A percentile compares a stretch with the other conserved stretches of the same genome.
Conservation (phyloP, 2,329 filamentous ascomycete species). For the Myrmaecium sp. region DNA sequence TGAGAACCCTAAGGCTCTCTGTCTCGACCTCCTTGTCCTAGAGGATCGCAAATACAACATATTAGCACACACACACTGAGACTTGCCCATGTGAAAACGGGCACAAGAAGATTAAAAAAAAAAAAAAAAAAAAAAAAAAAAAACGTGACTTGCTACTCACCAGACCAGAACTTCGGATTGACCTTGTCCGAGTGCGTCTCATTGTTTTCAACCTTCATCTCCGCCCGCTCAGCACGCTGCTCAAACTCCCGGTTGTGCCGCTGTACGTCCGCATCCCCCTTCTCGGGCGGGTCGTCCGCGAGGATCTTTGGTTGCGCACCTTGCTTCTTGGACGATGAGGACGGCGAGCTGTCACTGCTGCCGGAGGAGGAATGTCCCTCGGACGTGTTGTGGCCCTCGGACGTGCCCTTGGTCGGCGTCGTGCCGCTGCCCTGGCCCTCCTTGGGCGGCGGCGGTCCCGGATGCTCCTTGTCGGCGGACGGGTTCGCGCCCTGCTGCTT, state of each 20-base stretch:
- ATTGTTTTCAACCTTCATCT: conserved; percentile 20
- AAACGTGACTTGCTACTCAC: no score
- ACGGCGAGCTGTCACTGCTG: neutral
- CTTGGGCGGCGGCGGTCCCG: conserved; percentile 26
- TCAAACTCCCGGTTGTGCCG: conserved; percentile 29
- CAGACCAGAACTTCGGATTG: conserved; percentile 21
- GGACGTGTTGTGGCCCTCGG: conserved; percentile 10
- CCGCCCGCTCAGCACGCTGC: conserved; percentile 23
- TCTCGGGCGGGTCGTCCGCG: conserved; percentile 16
- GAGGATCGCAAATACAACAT: no score
- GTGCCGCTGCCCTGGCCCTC: conserved; percentile 18
- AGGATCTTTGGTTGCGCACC: conserved; percentile 28
- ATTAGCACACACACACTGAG: no score
- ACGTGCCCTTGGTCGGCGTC: conserved; percentile 12
- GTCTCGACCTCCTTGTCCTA: conserved; percentile 13
- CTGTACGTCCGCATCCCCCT: conserved; percentile 18
- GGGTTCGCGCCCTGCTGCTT: conserved; percentile 24
- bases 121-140: no score
- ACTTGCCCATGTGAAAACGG: no score
- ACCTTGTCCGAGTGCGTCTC: conserved; percentile 25
- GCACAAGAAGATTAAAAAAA: no score
- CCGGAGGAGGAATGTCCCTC: conserved; percentile 5
- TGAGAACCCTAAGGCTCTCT: conserved; percentile 9
- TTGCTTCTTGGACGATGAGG: conserved; percentile 5
- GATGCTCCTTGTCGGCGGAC: conserved; percentile 24